These are phyloP conservation scores for Colletotrichum sp. DNA, from an alignment of 2,329 filamentous ascomycete species.

Conservation along the genomic window DNA sequence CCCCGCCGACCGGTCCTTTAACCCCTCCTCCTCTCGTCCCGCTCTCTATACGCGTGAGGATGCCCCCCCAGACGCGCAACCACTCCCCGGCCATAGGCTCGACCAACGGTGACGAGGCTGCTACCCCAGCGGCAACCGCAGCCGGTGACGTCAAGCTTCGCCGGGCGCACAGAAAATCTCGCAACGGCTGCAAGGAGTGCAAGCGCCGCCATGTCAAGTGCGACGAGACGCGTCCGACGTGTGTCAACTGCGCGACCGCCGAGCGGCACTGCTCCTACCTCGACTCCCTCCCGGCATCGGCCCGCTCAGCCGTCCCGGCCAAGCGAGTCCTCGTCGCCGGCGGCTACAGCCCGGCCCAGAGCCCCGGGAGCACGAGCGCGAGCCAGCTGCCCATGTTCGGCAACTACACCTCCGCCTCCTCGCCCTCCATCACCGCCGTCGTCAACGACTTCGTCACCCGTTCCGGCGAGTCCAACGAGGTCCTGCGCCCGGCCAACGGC, in stretches of 20 bases:
- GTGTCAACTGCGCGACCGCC: conserved; percentile 43
- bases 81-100: conserved; percentile 5
- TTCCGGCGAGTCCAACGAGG: background rate
- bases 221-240: conserved; percentile 45
- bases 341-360: background rate
- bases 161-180: conserved; percentile 44
- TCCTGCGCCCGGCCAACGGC: background rate
- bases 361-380: background rate
- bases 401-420: background rate
- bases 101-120: conserved; percentile 8
- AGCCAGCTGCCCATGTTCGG: background rate
- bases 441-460: conserved; percentile 7
- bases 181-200: conserved; percentile 44
- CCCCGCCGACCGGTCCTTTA: background rate
- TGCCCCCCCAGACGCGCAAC: conserved; percentile 3
- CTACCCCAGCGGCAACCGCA: background rate
- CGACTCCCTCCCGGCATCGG: conserved; percentile 4
- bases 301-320: background rate
- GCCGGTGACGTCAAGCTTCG: conserved; percentile 32
- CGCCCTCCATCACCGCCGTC: background rate
- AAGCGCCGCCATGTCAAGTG: conserved; percentile 47
- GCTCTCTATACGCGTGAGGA: background rate
- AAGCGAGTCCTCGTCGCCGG: background rate
- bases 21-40: background rate
- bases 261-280: conserved; percentile 39